A percentile compares a stretch with the other conserved stretches of the same genome.
Evolutionary conservation across 805 yeast genomes (phyloP).

Genomic region (Blastobotrys terrestris): DNA sequence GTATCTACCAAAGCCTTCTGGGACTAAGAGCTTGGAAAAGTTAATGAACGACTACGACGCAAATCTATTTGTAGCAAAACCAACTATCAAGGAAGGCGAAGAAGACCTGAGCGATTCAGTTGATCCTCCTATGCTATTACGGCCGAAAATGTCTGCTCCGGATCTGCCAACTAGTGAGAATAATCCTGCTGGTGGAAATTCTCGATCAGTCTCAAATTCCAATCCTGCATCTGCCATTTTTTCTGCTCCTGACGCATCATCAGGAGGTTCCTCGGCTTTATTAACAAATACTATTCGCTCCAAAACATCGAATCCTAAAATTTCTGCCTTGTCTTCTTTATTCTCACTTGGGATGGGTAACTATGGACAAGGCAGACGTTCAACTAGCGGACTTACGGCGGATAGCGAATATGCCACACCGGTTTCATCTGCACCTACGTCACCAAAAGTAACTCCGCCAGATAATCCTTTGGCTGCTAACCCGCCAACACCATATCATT

Average conservation of each 20-base stretch:
- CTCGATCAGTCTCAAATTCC: slow-evolving; percentile 23
- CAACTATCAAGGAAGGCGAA: slow-evolving; percentile 16
- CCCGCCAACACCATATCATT: not conserved
- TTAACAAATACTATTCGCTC: slow-evolving; percentile 8
- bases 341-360: slow-evolving; percentile 25
- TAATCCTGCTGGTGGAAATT: slow-evolving; percentile 1
- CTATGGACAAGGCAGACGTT: not conserved
- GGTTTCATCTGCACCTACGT: not conserved
- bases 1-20: slow-evolving; percentile 38
- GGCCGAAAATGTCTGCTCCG: slow-evolving; percentile 14
- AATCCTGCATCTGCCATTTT: slow-evolving; percentile 18
- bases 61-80: slow-evolving; percentile 39
- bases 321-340: slow-evolving; percentile 37
- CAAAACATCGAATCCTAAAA: slow-evolving; percentile 7
- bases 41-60: slow-evolving; percentile 67
- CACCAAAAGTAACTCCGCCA: slow-evolving; percentile 1
- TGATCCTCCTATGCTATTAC: slow-evolving; percentile 20
- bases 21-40: slow-evolving; percentile 40
- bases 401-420: not conserved
- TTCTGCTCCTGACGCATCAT: slow-evolving; percentile 10
- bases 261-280: slow-evolving; percentile 4
- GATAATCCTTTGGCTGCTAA: not conserved
- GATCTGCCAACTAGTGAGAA: slow-evolving; percentile 6
- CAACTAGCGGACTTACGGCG: not conserved
- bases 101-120: slow-evolving; percentile 24